A percentile compares a stretch with the other conserved stretches of the same genome.
phyloP scores from a whole-genome alignment of 306 rosid genomes.

The Pyrus betulifolia region DNA sequence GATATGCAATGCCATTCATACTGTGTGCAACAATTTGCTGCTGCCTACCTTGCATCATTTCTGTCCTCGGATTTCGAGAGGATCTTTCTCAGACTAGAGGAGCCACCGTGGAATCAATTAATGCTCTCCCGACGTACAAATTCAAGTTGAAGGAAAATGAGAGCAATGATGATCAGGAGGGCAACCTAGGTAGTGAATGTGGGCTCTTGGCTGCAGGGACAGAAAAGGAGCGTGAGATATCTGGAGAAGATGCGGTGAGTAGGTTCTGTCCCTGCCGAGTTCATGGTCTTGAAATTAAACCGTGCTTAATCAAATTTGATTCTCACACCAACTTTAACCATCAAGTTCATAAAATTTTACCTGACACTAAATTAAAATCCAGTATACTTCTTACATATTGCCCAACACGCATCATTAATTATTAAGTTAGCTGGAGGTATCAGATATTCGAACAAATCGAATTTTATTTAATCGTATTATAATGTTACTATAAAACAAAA shows the following conservation, averaged over 20 bases:
- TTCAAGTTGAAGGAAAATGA: conserved; percentile 48
- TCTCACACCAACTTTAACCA: neutral
- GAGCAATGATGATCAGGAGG: conserved; percentile 18
- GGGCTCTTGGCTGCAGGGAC: conserved; percentile 68
- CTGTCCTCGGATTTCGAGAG: conserved; percentile 50
- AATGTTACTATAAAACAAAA: neutral
- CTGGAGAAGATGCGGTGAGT: conserved; percentile 83
- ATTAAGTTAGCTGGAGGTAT: neutral
- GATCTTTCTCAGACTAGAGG: conserved; percentile 59
- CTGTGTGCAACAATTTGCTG: conserved; percentile 76
- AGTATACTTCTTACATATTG: neutral
- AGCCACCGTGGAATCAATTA: conserved; percentile 58
- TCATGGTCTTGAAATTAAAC: neutral
- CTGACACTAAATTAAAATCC: neutral
- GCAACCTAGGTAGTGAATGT: conserved; percentile 38
- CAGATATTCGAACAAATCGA: neutral
- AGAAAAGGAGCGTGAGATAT: conserved; percentile 51
- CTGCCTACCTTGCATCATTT: conserved; percentile 76
- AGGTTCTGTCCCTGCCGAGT: conserved; percentile 1
- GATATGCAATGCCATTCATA: conserved; percentile 84
- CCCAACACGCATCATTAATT: neutral
- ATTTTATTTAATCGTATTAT: neutral
- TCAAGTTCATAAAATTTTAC: neutral
- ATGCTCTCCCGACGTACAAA: conserved; percentile 59
- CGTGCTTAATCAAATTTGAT: neutral